A percentile compares a stretch with the other conserved stretches of the same genome.
Evolutionary conservation across 345 rosid genomes (phyloP).

Genomic region (Eucalyptus polybractea): DNA sequence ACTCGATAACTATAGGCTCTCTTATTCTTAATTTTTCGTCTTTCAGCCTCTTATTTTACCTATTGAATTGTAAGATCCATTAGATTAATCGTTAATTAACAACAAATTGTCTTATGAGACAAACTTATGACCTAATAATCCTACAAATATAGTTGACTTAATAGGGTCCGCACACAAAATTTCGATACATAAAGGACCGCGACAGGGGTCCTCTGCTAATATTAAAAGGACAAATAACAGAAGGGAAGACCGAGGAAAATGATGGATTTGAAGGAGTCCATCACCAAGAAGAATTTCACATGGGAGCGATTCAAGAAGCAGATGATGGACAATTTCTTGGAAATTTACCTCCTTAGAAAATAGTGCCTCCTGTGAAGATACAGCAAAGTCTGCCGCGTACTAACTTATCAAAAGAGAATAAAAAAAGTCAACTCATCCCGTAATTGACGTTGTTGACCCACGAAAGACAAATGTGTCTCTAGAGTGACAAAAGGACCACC

Average conservation of each 20-base stretch:
- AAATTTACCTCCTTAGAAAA: neutral
- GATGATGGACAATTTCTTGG: neutral
- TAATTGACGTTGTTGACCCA: neutral
- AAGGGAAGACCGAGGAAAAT: neutral
- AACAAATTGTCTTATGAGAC: too few relatives aligned
- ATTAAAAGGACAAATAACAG: neutral
- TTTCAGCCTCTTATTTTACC: neutral
- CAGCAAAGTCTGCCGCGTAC: neutral
- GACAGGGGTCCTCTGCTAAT: neutral
- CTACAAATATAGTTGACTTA: too few relatives aligned
- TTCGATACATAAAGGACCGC: neutral
- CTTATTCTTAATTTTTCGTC: too few relatives aligned
- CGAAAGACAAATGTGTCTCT: neutral
- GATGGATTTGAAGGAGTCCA: neutral
- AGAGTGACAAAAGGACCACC: neutral
- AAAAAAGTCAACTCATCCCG: neutral
- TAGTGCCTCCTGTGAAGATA: neutral
- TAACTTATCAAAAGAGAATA: neutral
- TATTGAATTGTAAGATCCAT: too few relatives aligned
- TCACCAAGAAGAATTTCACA: neutral
- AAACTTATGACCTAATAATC: too few relatives aligned
- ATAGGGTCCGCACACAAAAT: too few relatives aligned
- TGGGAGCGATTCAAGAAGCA: neutral
- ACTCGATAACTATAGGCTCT: too few relatives aligned
- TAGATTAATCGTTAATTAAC: too few relatives aligned